Conservation (phyloP, 768 basidiomycete species). For the Pisolithus microcarpus region DNA sequence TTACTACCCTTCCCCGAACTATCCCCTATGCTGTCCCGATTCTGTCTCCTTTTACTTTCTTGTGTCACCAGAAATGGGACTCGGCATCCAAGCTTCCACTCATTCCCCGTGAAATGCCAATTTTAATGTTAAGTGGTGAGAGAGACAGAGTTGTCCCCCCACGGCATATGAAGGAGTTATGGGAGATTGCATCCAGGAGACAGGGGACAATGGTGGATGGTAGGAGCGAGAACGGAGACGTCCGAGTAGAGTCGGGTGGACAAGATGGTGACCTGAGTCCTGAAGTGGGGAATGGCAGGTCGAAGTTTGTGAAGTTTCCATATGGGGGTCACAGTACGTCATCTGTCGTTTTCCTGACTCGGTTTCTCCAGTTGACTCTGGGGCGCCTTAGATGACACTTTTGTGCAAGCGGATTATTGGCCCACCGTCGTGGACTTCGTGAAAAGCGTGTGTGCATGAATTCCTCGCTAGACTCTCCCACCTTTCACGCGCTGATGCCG, state of each 20-base stretch:
- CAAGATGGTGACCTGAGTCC: conserved; percentile 26
- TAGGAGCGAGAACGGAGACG: not conserved
- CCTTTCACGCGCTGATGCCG: not conserved
- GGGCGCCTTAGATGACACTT: conserved; percentile 42
- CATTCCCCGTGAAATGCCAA: conserved; percentile 60
- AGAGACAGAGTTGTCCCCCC: conserved; percentile 49
- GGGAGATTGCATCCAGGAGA: conserved; percentile 49
- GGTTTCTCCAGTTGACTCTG: not conserved
- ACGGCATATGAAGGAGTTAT: conserved; percentile 55
- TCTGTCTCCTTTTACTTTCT: conserved; percentile 64
- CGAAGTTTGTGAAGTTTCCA: conserved; percentile 51
- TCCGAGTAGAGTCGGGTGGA: conserved; percentile 4
- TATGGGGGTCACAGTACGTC: conserved; percentile 47
- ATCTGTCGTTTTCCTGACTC: not conserved
- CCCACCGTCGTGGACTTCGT: conserved; percentile 43
- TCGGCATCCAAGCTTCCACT: conserved; percentile 57
- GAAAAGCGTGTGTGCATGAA: conserved; percentile 8
- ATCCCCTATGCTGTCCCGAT: conserved; percentile 76
- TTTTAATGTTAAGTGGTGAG: conserved; percentile 75
- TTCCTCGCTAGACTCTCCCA: not conserved
- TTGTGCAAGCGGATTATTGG: conserved; percentile 51
- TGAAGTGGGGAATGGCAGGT: conserved; percentile 45
- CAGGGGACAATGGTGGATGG: conserved; percentile 28
- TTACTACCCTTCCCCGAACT: conserved; percentile 74
- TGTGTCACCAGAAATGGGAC: conserved; percentile 87